Evolutionary conservation across 495 filamentous ascomycete genomes (phyloP).

Genomic region (Lophiostoma macrostomum): DNA sequence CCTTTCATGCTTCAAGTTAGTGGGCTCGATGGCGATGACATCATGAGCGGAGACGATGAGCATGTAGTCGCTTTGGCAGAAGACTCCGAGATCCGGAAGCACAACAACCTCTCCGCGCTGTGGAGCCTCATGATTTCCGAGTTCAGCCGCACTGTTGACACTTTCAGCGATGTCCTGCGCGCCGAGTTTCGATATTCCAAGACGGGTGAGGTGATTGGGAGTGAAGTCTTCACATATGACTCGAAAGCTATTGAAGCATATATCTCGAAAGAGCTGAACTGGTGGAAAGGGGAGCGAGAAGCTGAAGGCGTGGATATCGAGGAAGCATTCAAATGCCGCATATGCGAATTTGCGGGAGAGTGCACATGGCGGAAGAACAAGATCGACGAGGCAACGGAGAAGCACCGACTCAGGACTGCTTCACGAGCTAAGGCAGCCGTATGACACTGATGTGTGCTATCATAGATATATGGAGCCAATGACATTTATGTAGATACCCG

Average conservation of each 20-base stretch:
- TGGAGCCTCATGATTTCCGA: constrained; percentile 63
- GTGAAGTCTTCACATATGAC: constrained; percentile 68
- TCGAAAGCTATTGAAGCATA: constrained; percentile 59
- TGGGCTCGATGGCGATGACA: constrained; percentile 50
- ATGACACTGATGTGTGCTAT: constrained; percentile 6
- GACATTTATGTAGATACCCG: too few species aligned
- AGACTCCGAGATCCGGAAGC: constrained; percentile 52
- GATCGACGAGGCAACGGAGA: constrained; percentile 49
- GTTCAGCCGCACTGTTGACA: constrained; percentile 26
- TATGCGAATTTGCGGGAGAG: constrained; percentile 61
- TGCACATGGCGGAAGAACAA: constrained; percentile 56
- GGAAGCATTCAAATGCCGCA: constrained; percentile 86
- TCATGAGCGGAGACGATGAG: constrained; percentile 27
- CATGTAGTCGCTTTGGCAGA: constrained; percentile 29
- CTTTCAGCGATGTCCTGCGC: constrained; percentile 48
- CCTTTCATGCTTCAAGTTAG: constrained; percentile 76
- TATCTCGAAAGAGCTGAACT: constrained; percentile 65
- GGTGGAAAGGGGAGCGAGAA: constrained; percentile 80
- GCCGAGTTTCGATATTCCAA: constrained; percentile 59
- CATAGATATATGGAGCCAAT: neutral
- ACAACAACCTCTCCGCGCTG: constrained; percentile 60
- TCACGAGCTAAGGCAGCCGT: constrained; percentile 5
- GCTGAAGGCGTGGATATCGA: constrained; percentile 80
- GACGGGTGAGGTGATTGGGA: constrained; percentile 59
- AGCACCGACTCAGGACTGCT: constrained; percentile 18